phyloP scores from a whole-genome alignment of 179 eudicot genomes.

The Nepenthes alata region DNA sequence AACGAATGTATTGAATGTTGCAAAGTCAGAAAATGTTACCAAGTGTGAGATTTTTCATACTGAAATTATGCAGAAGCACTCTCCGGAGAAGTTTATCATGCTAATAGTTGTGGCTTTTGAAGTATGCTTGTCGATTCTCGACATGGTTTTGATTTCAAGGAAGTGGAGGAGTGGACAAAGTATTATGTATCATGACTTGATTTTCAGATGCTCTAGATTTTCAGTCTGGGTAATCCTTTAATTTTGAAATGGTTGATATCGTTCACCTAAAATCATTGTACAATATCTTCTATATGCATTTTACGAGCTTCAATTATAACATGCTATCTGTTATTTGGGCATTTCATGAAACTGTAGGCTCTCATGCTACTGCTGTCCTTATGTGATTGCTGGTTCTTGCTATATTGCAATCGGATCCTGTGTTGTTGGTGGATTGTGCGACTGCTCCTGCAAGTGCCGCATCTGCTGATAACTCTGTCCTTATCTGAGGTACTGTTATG shows the following conservation, averaged over 20 bases:
- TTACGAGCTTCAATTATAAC: neutral
- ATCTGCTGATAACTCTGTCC: conserved; percentile 35
- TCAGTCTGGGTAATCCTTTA: conserved; percentile 47
- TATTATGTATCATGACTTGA: conserved; percentile 34
- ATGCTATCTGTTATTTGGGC: conserved; percentile 3
- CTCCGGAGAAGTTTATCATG: conserved; percentile 27
- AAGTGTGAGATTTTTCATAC: neutral
- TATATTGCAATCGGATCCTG: conserved; percentile 28
- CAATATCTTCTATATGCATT: neutral
- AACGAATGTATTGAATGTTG: neutral
- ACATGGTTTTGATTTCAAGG: conserved; percentile 29
- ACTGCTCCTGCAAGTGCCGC: conserved; percentile 40
- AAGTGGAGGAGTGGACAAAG: conserved; percentile 10
- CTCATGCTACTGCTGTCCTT: conserved; percentile 29
- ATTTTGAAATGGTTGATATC: neutral
- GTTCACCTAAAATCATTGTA: neutral
- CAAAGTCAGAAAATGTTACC: neutral
- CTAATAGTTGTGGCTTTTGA: conserved; percentile 30
- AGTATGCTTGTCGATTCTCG: conserved; percentile 31
- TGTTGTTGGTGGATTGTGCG: conserved; percentile 71
- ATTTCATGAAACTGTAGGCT: conserved; percentile 24
- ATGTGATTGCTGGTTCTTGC: conserved; percentile 25
- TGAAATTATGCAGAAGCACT: conserved; percentile 18
- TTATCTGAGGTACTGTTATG: conserved; percentile 29
- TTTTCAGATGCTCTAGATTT: conserved; percentile 38